Evolutionary conservation across 768 basidiomycete species (phyloP), one percentile per base, ranked within the genome.

Genomic region (Serendipita sp.): DNA sequence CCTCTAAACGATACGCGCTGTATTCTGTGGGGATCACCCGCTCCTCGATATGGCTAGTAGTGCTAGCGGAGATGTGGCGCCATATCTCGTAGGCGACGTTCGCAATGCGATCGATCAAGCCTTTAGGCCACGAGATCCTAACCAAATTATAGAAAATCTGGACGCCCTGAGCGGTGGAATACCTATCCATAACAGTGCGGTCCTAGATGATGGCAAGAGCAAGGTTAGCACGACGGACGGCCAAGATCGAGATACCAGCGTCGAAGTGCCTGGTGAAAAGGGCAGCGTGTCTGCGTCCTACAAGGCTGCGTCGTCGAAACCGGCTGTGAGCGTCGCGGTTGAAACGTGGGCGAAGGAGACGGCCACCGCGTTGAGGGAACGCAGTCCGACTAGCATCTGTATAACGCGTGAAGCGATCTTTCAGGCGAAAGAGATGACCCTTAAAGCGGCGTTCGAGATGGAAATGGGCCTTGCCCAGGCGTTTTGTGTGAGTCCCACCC

Each of bases 301-400:
- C 11, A 23, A 18, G 40, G 36, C 33, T 36, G 8, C 45, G 66
- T 71, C 40, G 68, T 67, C 48, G 29, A 50, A 18, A 31, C 48
- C 48, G n/a, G 18, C 48, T 63, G 68, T 75, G 16, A 77, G 79
- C 69, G 71, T 74, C 48, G 74, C 73, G 10, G 77, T 92, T 62
- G 77, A 77, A 60, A 71, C 74, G 45, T 98, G 94, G 93, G 94
- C 95, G 3, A 73, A 75, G 64, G 72, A 79, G 64, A 91, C 92
- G 2, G 73, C 88, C 64, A 75, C 76, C 13, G 75, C 76, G 36
- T 74, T 99, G 64, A 76, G 81, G 44, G 67, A 80, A 68, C 82
- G 91, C 45, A 93, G 92, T 74, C 95, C 95, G 10, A 96, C 94
- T 0, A 93, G 91, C 69, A 78, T 97, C 68, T 90, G 89, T 72